Conservation (phyloP, 2,329 filamentous ascomycete genomes). For the Neofusicoccum ribis region DNA sequence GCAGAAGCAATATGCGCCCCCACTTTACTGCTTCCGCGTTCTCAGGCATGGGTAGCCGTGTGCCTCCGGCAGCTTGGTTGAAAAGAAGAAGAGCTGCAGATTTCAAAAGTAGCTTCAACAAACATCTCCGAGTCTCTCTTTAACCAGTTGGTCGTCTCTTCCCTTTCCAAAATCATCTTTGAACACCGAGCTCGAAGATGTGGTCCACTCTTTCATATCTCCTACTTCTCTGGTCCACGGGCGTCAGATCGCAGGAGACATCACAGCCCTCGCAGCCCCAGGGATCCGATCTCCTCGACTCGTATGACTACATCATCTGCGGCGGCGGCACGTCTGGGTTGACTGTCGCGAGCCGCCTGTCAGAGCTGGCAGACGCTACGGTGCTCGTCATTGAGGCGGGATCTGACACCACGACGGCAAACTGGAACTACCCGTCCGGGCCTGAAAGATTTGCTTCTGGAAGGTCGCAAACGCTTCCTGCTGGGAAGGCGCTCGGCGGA, state of each 20-base stretch:
- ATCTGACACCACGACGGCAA: constrained; percentile 29
- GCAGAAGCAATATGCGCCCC: neutral
- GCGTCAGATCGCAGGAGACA: neutral
- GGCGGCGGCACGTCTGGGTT: constrained; percentile 23
- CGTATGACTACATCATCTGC: constrained; percentile 22
- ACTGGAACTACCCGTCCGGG: constrained; percentile 26
- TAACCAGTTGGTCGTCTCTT: neutral
- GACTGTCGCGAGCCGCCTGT: constrained; percentile 25
- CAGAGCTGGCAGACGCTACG: constrained; percentile 25
- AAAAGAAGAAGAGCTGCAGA: neutral
- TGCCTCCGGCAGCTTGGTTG: neutral
- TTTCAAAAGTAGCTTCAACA: too few species aligned
- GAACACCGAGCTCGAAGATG: neutral
- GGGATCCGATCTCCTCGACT: neutral
- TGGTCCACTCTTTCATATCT: neutral
- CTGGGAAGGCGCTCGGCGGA: constrained; percentile 39
- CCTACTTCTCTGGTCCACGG: neutral
- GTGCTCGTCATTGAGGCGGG: constrained; percentile 25
- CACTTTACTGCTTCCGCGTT: neutral
- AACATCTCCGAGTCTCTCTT: too few species aligned
- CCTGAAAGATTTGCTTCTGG: constrained; percentile 29
- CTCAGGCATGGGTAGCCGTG: neutral
- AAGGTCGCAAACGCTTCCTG: constrained; percentile 29
- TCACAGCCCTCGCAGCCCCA: neutral
- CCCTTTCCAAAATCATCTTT: neutral